Conservation (phyloP, 83 land plant species). For the Picea abies region DNA sequence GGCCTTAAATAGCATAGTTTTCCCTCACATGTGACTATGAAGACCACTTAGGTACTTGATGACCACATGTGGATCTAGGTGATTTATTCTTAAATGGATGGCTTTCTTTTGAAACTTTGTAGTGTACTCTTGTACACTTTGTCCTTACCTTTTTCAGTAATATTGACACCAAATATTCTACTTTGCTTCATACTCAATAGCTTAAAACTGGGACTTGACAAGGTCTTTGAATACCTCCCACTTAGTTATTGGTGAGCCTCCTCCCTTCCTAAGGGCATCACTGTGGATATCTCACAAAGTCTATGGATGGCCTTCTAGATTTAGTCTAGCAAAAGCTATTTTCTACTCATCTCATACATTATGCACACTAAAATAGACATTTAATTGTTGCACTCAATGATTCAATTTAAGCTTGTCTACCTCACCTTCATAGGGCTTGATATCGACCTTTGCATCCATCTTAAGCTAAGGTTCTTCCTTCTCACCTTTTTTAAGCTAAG, state of each 20-base stretch:
- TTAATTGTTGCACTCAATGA: not conserved
- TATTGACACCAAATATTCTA: no score
- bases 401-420: not conserved
- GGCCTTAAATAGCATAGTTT: no score
- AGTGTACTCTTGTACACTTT: no score
- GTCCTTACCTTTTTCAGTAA: no score
- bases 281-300: not conserved
- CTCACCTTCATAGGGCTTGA: not conserved
- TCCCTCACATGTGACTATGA: no score
- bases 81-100: no score
- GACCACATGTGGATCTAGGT: no score
- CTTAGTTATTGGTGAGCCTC: not conserved
- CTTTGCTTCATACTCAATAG: not conserved
- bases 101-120: no score
- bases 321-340: not conserved
- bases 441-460: not conserved
- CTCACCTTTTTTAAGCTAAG: no score
- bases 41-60: no score
- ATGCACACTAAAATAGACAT: not conserved
- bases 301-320: not conserved
- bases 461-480: not conserved
- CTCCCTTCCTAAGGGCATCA: not conserved
- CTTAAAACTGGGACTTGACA: not conserved
- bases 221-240: not conserved
- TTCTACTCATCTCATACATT: not conserved